Conservation (phyloP, 1,284 basidiomycete species). For the Vanrija humicola region DNA sequence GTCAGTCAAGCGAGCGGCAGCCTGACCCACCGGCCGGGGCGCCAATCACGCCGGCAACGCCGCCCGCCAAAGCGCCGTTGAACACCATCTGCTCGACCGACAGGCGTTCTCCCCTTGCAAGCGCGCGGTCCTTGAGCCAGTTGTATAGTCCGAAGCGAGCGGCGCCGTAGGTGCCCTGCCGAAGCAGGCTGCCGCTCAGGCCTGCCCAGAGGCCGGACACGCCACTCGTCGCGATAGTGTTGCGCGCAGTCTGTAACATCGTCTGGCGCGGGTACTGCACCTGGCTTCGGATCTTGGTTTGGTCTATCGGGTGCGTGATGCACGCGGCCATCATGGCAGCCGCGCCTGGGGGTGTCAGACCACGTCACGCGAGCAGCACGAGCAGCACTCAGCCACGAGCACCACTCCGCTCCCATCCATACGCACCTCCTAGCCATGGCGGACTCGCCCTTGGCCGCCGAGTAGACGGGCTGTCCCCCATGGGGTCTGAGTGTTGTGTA, state of each 20-base stretch:
- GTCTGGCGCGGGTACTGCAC: slow-evolving; percentile 71
- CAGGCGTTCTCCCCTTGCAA: slow-evolving; percentile 1
- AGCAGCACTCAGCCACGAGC: too few relatives aligned
- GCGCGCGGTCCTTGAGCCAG: slow-evolving; percentile 42
- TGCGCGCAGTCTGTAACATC: slow-evolving; percentile 71
- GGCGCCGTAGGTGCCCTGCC: slow-evolving; percentile 47
- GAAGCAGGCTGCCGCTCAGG: slow-evolving; percentile 46
- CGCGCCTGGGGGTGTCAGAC: slow-evolving; percentile 54
- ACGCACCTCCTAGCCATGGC: slow-evolving; percentile 21
- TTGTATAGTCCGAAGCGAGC: slow-evolving; percentile 48
- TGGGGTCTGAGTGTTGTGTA: too few relatives aligned
- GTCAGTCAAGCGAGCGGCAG: slow-evolving; percentile 53
- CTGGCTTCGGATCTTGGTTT: slow-evolving; percentile 82
- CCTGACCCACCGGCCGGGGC: slow-evolving; percentile 25
- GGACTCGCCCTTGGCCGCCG: neutral
- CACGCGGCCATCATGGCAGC: slow-evolving; percentile 75
- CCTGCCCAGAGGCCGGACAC: slow-evolving; percentile 47
- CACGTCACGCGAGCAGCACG: neutral
- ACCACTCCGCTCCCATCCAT: neutral
- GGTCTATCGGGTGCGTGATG: slow-evolving; percentile 78
- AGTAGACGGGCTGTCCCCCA: too few relatives aligned
- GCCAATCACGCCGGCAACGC: slow-evolving; percentile 38
- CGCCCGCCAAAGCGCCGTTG: slow-evolving; percentile 34
- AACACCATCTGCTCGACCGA: slow-evolving; percentile 13
- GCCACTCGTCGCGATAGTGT: slow-evolving; percentile 57